Base-by-base conservation (phyloP, 306 rosid genomes). In the Herpetospermum pedunculosum region DNA sequence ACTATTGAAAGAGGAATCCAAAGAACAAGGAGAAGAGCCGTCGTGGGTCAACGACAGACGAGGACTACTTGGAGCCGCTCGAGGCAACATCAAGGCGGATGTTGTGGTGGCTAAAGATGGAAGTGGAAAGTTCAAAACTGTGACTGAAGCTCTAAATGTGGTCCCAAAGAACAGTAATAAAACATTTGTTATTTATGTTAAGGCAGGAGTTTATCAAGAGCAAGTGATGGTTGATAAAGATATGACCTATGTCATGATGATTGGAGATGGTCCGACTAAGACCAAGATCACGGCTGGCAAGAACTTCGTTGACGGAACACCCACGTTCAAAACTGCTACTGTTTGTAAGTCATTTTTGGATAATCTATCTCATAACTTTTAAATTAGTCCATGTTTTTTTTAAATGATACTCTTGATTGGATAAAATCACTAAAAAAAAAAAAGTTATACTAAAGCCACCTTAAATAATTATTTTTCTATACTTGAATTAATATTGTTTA, bases 191-290 rank as follows among this genome's bases (percentile, higher is more conserved):
- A 90, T 93, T 44, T 40, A 93, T 32, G 76, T 93, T 21, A 90
- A 89, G 80, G 88, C 75, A 3, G 98, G 98, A 5, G 71, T 85
- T 26, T 93, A 90, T 25, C 29, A 23, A 0, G 96, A 89, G 79
- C 21, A 38, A 7, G 88, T 90, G 1, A 4, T 26, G 2, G 0
- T 93, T 2, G 29, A 30, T 2, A 80, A 77, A 75, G 0, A 3
- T 1, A 85, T 82, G 92, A 81, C 77, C 7, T 35, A 71, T 34
- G 83, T 93, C 53, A 79, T 84, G 30, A 49, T 93, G 58, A 50
- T 87, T 16, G 98, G 96, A 8, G 98, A 93, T 53, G 98, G 98
- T 32, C 88, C 98, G 6, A 78, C 83, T 6, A 86, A 82, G 67
- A 87, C 96, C 43, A 84, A 1, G 47, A 75, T 93, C 86, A 84